These are phyloP conservation scores for Cajanus cajan DNA, from an alignment of 306 rosid genomes.

Conservation along the genomic window DNA sequence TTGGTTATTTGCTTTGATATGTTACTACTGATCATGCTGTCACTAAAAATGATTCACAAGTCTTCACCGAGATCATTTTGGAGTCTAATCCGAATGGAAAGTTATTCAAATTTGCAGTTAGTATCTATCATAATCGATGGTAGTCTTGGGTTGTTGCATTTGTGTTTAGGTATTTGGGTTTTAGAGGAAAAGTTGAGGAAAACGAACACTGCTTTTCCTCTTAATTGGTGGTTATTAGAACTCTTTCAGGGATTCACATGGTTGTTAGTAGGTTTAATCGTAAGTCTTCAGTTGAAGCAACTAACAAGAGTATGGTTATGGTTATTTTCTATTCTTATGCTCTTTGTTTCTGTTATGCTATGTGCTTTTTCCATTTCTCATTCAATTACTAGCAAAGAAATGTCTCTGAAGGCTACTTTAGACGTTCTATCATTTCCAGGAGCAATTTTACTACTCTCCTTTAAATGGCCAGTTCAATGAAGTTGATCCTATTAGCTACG, in stretches of 20 bases:
- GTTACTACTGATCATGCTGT: slow-evolving; percentile 46
- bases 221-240: slow-evolving; percentile 37
- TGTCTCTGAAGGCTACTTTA: slow-evolving; percentile 32
- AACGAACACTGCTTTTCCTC: slow-evolving; percentile 39
- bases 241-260: slow-evolving; percentile 50
- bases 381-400: slow-evolving; percentile 8
- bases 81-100: neutral
- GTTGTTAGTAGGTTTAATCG: slow-evolving; percentile 40
- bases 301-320: slow-evolving; percentile 37
- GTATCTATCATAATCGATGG: slow-evolving; percentile 41
- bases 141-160: slow-evolving; percentile 42
- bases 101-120: slow-evolving; percentile 35
- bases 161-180: slow-evolving; percentile 48
- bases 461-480: slow-evolving; percentile 33
- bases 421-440: slow-evolving; percentile 24
- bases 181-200: slow-evolving; percentile 49
- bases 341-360: slow-evolving; percentile 34
- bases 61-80: slow-evolving; percentile 29
- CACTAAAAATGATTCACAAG: slow-evolving; percentile 40
- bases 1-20: slow-evolving; percentile 40
- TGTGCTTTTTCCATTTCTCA: slow-evolving; percentile 16
- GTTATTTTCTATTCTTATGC: slow-evolving; percentile 36
- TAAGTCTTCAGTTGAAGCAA: slow-evolving; percentile 38
- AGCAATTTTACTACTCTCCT: slow-evolving; percentile 31
- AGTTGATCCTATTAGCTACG: slow-evolving; percentile 5